A percentile compares a stretch with the other conserved stretches of the same genome.
Conservation (phyloP, 495 filamentous ascomycete species). For the Lepraria neglecta region DNA sequence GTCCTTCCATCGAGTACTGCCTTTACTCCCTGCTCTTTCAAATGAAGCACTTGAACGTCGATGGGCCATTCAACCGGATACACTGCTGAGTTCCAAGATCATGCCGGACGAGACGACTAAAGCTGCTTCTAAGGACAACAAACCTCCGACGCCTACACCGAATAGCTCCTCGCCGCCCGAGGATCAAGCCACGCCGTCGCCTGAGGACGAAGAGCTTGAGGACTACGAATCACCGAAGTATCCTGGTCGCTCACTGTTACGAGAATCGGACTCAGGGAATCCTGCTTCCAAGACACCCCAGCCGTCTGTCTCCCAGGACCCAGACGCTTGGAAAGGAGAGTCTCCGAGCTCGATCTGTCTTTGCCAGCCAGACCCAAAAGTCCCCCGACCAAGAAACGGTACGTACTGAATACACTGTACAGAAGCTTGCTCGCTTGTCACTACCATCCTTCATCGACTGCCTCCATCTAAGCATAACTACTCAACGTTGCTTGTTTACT, state of each 20-base stretch:
- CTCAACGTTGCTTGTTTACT: constrained; percentile 23
- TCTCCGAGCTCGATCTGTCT: constrained; percentile 66
- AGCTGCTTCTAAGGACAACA: constrained; percentile 17
- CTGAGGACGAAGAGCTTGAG: constrained; percentile 18
- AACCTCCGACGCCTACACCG: constrained; percentile 1
- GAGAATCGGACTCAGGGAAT: constrained; percentile 9
- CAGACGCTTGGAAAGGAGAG: constrained; percentile 30
- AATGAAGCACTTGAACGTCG: constrained; percentile 37
- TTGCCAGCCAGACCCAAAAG: constrained; percentile 88
- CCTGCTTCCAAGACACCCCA: constrained; percentile 4
- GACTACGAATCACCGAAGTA: constrained; percentile 20
- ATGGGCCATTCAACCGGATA: constrained; percentile 33
- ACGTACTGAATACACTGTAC: constrained; percentile 36
- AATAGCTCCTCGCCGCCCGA: constrained; percentile 16
- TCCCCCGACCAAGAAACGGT: constrained; percentile 94
- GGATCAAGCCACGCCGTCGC: constrained; percentile 9
- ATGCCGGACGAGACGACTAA: constrained; percentile 41
- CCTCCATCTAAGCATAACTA: neutral
- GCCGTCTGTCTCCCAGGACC: constrained; percentile 5
- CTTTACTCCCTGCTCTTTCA: constrained; percentile 43
- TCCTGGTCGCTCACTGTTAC: constrained; percentile 15
- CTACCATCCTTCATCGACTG: neutral
- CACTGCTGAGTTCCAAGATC: constrained; percentile 46
- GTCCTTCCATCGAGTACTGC: constrained; percentile 54
- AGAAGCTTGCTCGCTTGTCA: neutral